Evolutionary conservation across 352 stramenopile genomes (phyloP).

Genomic region (Globisporangium spiculum): DNA sequence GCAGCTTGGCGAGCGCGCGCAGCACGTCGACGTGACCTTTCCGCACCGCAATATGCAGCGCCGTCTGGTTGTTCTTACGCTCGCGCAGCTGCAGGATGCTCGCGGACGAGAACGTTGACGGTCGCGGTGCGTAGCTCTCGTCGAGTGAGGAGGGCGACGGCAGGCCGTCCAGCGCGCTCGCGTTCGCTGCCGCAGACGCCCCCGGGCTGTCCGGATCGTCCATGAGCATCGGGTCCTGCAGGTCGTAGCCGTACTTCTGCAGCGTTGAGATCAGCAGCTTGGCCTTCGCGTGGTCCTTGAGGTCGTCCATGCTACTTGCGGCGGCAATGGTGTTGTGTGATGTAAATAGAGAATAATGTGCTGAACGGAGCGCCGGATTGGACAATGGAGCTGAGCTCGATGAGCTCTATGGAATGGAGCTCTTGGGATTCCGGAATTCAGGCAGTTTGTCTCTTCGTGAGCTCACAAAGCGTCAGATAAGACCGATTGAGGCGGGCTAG

Average conservation of each 20-base stretch:
- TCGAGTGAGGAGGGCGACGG: conserved; percentile 31
- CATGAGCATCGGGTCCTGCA: conserved; percentile 24
- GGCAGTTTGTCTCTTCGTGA: conserved; percentile 3
- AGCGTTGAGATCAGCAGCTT: conserved; percentile 78
- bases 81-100: conserved; percentile 77
- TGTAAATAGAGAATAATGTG: conserved; percentile 7
- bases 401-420: neutral
- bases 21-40: conserved; percentile 84
- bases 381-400: neutral
- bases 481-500: neutral
- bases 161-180: conserved; percentile 2
- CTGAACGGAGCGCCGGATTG: too few species aligned
- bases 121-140: conserved; percentile 28
- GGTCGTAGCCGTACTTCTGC: conserved; percentile 84
- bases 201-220: conserved; percentile 21
- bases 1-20: conserved; percentile 74
- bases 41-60: conserved; percentile 79
- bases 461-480: conserved; percentile 12
- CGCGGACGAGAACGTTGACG: conserved; percentile 31
- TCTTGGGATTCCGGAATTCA: neutral
- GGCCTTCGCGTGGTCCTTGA: conserved; percentile 53
- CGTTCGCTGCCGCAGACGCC: conserved; percentile 8
- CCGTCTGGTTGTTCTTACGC: conserved; percentile 83
- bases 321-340: neutral
- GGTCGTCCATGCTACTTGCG: conserved; percentile 10